phyloP scores from a whole-genome alignment of 805 yeast genomes.

The Myxozyma kluyveri region DNA sequence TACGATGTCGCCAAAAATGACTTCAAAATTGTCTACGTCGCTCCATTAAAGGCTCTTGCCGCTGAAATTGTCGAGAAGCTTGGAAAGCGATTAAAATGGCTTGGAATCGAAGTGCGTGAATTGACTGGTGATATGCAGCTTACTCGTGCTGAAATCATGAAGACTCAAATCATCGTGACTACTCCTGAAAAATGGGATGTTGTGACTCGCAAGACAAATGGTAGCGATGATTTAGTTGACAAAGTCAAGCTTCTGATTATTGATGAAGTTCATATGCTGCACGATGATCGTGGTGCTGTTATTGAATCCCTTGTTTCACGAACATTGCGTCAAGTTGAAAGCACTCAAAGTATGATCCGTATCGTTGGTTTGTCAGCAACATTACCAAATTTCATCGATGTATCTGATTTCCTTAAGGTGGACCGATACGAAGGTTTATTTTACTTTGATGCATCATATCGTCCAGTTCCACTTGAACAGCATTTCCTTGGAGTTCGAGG shows the following conservation, averaged over 20 bases:
- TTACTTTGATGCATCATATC: constrained; percentile 85
- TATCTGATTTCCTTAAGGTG: constrained; percentile 83
- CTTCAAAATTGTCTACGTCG: constrained; percentile 88
- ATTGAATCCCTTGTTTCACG: constrained; percentile 93
- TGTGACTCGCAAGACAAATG: constrained; percentile 87
- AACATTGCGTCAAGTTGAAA: constrained; percentile 90
- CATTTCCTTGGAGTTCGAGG: constrained; percentile 83
- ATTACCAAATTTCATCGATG: constrained; percentile 85
- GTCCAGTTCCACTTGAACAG: constrained; percentile 92
- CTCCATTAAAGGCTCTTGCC: constrained; percentile 90
- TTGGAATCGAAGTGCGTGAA: constrained; percentile 83
- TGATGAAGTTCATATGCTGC: constrained; percentile 94
- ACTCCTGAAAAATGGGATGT: constrained; percentile 99
- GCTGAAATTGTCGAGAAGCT: constrained; percentile 95
- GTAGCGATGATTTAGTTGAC: constrained; percentile 79
- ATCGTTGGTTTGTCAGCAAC: constrained; percentile 95
- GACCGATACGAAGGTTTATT: constrained; percentile 89
- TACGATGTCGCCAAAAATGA: constrained; percentile 70
- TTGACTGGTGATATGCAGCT: constrained; percentile 95
- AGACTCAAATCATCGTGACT: constrained; percentile 85
- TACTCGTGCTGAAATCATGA: constrained; percentile 71
- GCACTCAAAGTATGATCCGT: constrained; percentile 88
- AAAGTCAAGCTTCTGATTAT: constrained; percentile 84
- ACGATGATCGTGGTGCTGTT: constrained; percentile 97
- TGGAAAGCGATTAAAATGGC: constrained; percentile 70